Evolutionary conservation across 495 filamentous ascomycete genomes (phyloP).

Genomic region (Aspergillus biplanus): DNA sequence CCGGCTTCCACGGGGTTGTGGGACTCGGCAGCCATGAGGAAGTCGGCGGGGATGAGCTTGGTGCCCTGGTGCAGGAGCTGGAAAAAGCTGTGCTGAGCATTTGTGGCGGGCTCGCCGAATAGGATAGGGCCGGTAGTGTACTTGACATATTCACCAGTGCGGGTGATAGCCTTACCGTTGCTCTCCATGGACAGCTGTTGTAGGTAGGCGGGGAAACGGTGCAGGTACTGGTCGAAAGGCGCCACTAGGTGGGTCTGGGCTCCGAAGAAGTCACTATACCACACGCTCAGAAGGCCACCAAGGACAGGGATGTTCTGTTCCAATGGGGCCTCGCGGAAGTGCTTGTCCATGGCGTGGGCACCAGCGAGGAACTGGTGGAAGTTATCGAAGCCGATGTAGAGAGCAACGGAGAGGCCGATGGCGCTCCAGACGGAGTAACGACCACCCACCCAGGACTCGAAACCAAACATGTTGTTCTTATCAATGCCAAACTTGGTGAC

Average conservation of each 20-base stretch:
- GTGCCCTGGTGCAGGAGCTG: conserved; percentile 98
- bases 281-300: conserved; percentile 91
- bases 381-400: conserved; percentile 96
- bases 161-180: conserved; percentile 97
- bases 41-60: conserved; percentile 97
- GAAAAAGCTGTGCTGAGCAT: conserved; percentile 99
- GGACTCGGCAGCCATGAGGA: conserved; percentile 91
- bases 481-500: conserved; percentile 99
- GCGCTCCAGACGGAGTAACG: conserved; percentile 98
- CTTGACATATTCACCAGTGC: conserved; percentile 86
- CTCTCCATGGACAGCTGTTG: conserved; percentile 99
- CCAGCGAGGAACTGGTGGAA: conserved; percentile 96
- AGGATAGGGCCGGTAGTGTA: conserved; percentile 95
- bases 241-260: conserved; percentile 97
- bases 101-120: conserved; percentile 98
- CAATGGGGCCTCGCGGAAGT: conserved; percentile 89
- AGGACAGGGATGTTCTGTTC: conserved; percentile 94
- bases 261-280: conserved; percentile 98
- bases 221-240: conserved; percentile 98
- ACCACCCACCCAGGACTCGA: conserved; percentile 97
- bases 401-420: conserved; percentile 89
- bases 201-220: conserved; percentile 98
- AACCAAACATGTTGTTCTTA: conserved; percentile 98
- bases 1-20: conserved; percentile 94
- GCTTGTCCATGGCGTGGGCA: conserved; percentile 97